Conservation (phyloP, 441 rosid genomes). For the Monsonia emarginata region DNA sequence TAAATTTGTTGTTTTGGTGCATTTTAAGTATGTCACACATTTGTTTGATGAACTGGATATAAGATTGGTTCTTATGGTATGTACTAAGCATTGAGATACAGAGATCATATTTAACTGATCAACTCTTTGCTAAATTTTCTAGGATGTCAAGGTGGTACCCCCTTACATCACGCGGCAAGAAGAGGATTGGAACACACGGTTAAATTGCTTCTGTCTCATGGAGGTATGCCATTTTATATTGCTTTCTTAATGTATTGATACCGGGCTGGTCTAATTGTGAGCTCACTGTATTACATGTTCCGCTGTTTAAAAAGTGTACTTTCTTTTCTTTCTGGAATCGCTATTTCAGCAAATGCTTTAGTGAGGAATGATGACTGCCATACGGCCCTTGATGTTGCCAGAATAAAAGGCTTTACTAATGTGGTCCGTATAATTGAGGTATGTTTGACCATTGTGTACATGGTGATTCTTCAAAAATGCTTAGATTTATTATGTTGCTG, state of each 20-base stretch:
- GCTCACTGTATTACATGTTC: background rate
- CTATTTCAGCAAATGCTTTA: slow-evolving; percentile 40
- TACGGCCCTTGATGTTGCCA: slow-evolving; percentile 49
- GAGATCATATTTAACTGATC: background rate
- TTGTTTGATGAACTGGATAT: background rate
- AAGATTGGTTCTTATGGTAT: background rate
- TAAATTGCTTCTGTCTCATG: slow-evolving; percentile 40
- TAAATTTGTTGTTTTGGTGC: background rate
- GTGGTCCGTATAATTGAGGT: slow-evolving; percentile 51
- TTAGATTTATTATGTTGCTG: background rate
- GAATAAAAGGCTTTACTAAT: slow-evolving; percentile 33
- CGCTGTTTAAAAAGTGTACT: background rate
- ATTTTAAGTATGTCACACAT: background rate
- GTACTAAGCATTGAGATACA: background rate
- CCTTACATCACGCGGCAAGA: slow-evolving; percentile 59
- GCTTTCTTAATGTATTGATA: slow-evolving; percentile 8
- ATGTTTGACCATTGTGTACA: slow-evolving; percentile 9
- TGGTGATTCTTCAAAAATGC: background rate
- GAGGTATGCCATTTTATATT: slow-evolving; percentile 26
- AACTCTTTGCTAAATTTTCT: slow-evolving; percentile 2
- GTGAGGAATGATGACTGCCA: slow-evolving; percentile 52
- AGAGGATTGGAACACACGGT: slow-evolving; percentile 42
- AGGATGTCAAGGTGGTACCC: slow-evolving; percentile 57
- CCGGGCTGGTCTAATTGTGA: slow-evolving; percentile 6
- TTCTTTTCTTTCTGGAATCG: slow-evolving; percentile 9